These are phyloP conservation scores for Tripterygium wilfordii DNA, from an alignment of 177 flowering plant genomes.

Conservation along the genomic window DNA sequence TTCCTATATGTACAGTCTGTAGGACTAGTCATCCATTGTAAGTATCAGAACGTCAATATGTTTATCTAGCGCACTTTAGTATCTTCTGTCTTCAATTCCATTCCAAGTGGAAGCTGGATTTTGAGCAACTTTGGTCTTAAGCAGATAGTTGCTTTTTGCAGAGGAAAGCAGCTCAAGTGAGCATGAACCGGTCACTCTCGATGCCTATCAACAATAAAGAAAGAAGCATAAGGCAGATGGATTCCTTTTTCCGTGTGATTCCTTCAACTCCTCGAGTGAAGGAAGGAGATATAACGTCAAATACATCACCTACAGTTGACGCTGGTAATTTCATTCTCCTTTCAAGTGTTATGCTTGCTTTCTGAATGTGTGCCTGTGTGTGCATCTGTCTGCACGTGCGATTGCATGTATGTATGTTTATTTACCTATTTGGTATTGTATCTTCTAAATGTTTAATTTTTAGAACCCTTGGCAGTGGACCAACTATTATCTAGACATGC, in stretches of 20 bases:
- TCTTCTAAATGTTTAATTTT: too few relatives aligned
- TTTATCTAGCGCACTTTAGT: too few relatives aligned
- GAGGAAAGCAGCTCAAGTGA: conserved; percentile 36
- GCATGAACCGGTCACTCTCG: conserved; percentile 76
- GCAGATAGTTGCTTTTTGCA: conserved; percentile 19
- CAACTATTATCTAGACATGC: too few relatives aligned
- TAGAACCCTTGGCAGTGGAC: too few relatives aligned
- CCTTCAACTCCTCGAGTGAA: conserved; percentile 67
- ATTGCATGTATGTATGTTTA: too few relatives aligned
- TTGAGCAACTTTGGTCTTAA: neutral
- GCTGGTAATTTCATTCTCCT: conserved; percentile 37
- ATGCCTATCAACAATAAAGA: conserved; percentile 58
- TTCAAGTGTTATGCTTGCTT: neutral
- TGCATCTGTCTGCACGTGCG: too few relatives aligned
- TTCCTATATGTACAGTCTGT: too few relatives aligned
- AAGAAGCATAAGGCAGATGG: conserved; percentile 40
- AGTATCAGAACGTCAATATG: too few relatives aligned
- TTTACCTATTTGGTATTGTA: too few relatives aligned
- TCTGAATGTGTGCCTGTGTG: too few relatives aligned
- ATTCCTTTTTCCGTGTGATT: conserved; percentile 77
- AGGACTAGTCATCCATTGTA: too few relatives aligned
- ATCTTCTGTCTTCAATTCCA: neutral
- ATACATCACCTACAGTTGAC: conserved; percentile 24
- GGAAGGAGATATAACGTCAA: conserved; percentile 29
- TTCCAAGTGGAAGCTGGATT: too few relatives aligned